These are phyloP conservation scores for Rutstroemia sp. DNA, from an alignment of 2,329 filamentous ascomycete species.

Conservation along the genomic window DNA sequence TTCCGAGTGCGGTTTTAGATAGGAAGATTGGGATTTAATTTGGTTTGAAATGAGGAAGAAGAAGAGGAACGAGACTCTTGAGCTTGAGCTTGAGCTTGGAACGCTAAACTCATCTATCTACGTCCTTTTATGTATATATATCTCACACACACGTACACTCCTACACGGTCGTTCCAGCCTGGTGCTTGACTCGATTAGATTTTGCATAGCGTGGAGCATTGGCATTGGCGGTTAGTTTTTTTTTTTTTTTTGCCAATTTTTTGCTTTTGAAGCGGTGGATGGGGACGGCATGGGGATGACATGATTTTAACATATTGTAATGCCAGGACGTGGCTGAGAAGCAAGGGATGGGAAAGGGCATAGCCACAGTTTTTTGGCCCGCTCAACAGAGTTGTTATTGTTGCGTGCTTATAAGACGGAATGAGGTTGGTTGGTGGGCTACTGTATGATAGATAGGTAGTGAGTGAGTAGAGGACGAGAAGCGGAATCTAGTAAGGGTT, in stretches of 20 bases:
- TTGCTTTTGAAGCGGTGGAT: neutral
- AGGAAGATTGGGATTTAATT: conserved; percentile 20
- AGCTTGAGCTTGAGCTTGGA: too few relatives aligned
- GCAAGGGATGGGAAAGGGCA: neutral
- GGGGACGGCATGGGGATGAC: neutral
- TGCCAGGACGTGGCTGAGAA: neutral
- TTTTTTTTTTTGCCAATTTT: neutral
- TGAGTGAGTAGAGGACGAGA: neutral
- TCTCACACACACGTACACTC: neutral
- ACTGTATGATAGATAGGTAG: neutral
- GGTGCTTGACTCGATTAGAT: conserved; percentile 9
- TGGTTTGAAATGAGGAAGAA: neutral
- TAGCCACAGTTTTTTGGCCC: neutral
- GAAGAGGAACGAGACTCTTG: too few relatives aligned
- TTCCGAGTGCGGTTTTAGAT: conserved; percentile 28
- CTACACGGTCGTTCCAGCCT: conserved; percentile 5
- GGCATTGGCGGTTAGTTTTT: neutral
- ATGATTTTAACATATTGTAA: neutral
- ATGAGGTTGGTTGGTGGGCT: neutral
- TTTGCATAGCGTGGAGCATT: conserved; percentile 6
- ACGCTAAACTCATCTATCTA: too few relatives aligned
- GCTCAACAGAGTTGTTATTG: neutral
- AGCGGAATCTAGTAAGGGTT: too few relatives aligned
- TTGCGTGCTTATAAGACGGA: neutral
- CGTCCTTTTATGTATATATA: conserved; percentile 4